Conservation (phyloP, 805 yeast genomes). For the Kodamaea leandrae region DNA sequence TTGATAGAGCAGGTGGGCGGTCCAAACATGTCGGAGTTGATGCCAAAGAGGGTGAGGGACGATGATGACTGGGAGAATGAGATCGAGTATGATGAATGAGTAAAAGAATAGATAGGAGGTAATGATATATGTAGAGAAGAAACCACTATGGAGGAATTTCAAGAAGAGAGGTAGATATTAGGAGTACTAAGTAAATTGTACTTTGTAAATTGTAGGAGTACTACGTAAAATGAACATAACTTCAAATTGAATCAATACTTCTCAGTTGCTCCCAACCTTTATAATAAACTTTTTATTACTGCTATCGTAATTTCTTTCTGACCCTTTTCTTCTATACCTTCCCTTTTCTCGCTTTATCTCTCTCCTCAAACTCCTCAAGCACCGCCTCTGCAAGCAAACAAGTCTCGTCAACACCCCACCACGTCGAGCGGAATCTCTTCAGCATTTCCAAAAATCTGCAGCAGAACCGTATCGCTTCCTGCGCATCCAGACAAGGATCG, state of each 20-base stretch:
- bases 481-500: constrained; percentile 5
- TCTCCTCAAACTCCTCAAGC: neutral
- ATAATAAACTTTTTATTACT: too few relatives aligned
- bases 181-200: too few relatives aligned
- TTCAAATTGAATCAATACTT: too few relatives aligned
- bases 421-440: constrained; percentile 19
- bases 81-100: constrained; percentile 23
- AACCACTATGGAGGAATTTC: too few relatives aligned
- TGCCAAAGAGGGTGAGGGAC: constrained; percentile 31
- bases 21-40: constrained; percentile 42
- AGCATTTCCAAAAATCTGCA: constrained; percentile 21
- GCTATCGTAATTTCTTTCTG: too few relatives aligned
- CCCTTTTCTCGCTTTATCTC: neutral
- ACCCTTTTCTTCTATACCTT: neutral
- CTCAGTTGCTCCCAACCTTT: too few relatives aligned
- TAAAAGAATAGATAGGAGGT: neutral
- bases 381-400: neutral
- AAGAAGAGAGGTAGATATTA: too few relatives aligned
- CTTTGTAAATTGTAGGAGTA: too few relatives aligned
- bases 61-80: constrained; percentile 55
- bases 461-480: constrained; percentile 7
- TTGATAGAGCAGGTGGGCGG: constrained; percentile 63
- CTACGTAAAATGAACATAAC: too few relatives aligned
- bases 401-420: constrained; percentile 21
- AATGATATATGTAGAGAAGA: too few relatives aligned